Evolutionary conservation across 179 eudicot genomes (phyloP).

Genomic region (Vitellaria paradoxa): DNA sequence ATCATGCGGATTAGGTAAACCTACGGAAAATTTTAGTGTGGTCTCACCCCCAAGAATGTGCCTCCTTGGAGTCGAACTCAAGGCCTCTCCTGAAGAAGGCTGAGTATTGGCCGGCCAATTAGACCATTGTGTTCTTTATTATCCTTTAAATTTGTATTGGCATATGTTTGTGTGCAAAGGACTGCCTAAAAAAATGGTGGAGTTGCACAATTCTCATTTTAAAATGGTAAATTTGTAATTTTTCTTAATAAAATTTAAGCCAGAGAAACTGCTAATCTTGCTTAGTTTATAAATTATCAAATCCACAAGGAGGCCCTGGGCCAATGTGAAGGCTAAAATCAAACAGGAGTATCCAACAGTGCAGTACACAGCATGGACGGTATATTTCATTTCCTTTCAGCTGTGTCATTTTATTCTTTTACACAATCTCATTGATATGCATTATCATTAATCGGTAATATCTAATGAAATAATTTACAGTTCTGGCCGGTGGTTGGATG

Average conservation of each 20-base stretch:
- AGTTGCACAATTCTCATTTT: not conserved
- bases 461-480: conserved; percentile 35
- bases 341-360: conserved; percentile 81
- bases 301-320: conserved; percentile 71
- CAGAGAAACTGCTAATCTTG: not conserved
- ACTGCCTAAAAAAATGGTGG: not conserved
- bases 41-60: no score
- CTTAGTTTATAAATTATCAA: not conserved
- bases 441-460: not conserved
- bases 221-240: no score
- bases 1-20: no score
- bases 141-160: not conserved
- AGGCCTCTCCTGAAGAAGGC: no score
- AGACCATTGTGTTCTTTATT: no score
- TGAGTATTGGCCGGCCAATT: not conserved
- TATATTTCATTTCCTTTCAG: conserved; percentile 21
- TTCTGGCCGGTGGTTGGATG: conserved; percentile 93
- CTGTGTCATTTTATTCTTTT: not conserved
- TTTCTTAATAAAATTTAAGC: no score
- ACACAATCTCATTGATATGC: not conserved
- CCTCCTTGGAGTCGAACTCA: no score
- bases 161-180: not conserved
- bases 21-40: no score
- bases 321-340: conserved; percentile 61
- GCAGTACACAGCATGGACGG: conserved; percentile 84